phyloP scores from a whole-genome alignment of 176 grass and related monocot species.

The Rhynchospora tenuis region DNA sequence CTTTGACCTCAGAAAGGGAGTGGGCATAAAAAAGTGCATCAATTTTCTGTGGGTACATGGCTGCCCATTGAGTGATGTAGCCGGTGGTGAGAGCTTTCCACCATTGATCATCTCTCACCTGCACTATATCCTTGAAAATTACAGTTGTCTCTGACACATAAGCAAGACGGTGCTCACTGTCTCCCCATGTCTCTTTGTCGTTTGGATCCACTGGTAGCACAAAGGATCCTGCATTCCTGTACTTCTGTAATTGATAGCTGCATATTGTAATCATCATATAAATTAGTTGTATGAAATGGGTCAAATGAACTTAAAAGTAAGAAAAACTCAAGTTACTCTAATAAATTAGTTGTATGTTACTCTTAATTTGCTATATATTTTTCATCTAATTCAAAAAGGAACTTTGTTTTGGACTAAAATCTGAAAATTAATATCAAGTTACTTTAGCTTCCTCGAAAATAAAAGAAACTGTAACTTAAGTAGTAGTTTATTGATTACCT shows the following conservation, averaged over 20 bases:
- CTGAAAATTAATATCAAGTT: not conserved
- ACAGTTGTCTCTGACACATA: slow-evolving; percentile 84
- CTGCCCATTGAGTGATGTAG: slow-evolving; percentile 93
- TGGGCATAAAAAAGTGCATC: slow-evolving; percentile 95
- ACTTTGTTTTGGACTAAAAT: not conserved
- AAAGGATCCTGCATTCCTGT: slow-evolving; percentile 80
- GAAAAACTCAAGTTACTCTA: not conserved
- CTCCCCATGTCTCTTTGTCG: slow-evolving; percentile 94
- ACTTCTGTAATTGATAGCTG: slow-evolving; percentile 96
- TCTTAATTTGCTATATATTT: not conserved
- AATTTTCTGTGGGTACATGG: slow-evolving; percentile 90
- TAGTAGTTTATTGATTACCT: slow-evolving; percentile 31
- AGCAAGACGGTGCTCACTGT: slow-evolving; percentile 92
- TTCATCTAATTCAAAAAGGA: not conserved
- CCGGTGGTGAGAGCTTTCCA: slow-evolving; percentile 85
- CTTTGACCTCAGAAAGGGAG: slow-evolving; percentile 54
- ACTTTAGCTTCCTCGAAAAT: too few species aligned
- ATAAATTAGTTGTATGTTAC: too few species aligned
- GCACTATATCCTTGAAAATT: slow-evolving; percentile 93
- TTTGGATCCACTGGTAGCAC: slow-evolving; percentile 70
- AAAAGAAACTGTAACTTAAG: too few species aligned
- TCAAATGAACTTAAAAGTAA: not conserved
- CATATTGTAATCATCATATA: not conserved
- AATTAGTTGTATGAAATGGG: not conserved
- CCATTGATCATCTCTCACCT: slow-evolving; percentile 92